Evolutionary conservation across 2,329 filamentous ascomycete genomes (phyloP).

Genomic region (Aspergillus jensenii): DNA sequence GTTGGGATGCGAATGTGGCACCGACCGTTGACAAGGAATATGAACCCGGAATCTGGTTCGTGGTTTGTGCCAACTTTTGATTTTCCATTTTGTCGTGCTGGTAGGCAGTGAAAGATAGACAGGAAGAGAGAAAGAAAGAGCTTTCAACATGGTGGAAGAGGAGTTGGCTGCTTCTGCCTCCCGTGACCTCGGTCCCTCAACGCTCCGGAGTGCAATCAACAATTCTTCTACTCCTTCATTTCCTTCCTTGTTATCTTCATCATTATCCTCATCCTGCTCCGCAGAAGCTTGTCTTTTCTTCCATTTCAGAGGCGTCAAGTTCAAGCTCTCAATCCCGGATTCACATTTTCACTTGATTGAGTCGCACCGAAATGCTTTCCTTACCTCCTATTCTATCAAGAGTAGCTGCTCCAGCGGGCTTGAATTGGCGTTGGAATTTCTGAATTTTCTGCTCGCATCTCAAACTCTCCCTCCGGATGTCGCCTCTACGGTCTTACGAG

Average conservation of each 20-base stretch:
- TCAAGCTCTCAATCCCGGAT: slow-evolving; percentile 7
- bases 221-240: background rate
- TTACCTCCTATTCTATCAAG: background rate
- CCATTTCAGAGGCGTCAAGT: background rate
- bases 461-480: background rate
- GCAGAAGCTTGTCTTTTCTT: slow-evolving; percentile 6
- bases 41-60: background rate
- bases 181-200: slow-evolving; percentile 11
- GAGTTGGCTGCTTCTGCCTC: background rate
- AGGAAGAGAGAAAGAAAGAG: background rate
- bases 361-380: slow-evolving; percentile 8
- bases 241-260: background rate
- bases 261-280: background rate
- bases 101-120: background rate
- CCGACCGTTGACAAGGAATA: background rate
- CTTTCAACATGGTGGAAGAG: slow-evolving; percentile 12
- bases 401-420: background rate
- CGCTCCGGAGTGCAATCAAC: background rate
- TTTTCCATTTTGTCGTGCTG: background rate
- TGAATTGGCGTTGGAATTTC: slow-evolving; percentile 11
- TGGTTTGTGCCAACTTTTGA: background rate
- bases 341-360: slow-evolving; percentile 2
- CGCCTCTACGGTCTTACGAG: slow-evolving; percentile 1
- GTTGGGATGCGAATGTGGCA: slow-evolving; percentile 7
- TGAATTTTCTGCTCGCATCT: slow-evolving; percentile 12